These are phyloP conservation scores for Coffea canephora DNA, from an alignment of 257 asterid species.

Conservation along the genomic window DNA sequence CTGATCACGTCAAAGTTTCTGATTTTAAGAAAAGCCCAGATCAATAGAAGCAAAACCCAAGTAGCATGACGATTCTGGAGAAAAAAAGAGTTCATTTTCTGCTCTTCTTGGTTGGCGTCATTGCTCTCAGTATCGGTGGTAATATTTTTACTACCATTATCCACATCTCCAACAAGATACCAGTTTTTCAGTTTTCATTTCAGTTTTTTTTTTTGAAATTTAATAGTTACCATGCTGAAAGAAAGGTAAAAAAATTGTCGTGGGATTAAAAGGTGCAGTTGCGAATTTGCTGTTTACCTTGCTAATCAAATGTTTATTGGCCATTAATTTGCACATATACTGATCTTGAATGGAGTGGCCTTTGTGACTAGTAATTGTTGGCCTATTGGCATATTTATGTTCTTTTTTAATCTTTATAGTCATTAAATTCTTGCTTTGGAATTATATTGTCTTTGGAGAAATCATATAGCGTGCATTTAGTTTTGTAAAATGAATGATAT, in stretches of 20 bases:
- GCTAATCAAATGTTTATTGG: not conserved
- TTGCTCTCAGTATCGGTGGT: constrained; percentile 77
- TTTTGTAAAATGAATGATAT: not conserved
- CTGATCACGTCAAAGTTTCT: not conserved
- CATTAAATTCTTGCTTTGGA: not conserved
- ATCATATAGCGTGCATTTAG: not conserved
- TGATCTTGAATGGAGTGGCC: not conserved
- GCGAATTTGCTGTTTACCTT: not conserved
- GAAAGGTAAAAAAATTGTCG: not conserved
- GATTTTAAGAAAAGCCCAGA: constrained; percentile 6
- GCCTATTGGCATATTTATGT: too few species aligned
- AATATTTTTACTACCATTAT: constrained; percentile 1
- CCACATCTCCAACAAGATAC: not conserved
- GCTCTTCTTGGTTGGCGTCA: constrained; percentile 53
- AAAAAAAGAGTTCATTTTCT: constrained; percentile 67
- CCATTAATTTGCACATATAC: not conserved
- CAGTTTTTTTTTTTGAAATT: too few species aligned
- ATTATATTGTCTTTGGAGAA: not conserved
- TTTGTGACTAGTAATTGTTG: not conserved
- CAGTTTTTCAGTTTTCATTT: not conserved
- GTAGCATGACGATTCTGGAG: constrained; percentile 43
- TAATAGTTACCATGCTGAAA: not conserved
- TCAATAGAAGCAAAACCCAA: not conserved
- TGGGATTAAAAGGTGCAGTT: not conserved
- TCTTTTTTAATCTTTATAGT: not conserved